A percentile compares a stretch with the other conserved stretches of the same genome.
phyloP scores from a whole-genome alignment of 1,139 yeast species.

The Saccharomycopsis hybrid region DNA sequence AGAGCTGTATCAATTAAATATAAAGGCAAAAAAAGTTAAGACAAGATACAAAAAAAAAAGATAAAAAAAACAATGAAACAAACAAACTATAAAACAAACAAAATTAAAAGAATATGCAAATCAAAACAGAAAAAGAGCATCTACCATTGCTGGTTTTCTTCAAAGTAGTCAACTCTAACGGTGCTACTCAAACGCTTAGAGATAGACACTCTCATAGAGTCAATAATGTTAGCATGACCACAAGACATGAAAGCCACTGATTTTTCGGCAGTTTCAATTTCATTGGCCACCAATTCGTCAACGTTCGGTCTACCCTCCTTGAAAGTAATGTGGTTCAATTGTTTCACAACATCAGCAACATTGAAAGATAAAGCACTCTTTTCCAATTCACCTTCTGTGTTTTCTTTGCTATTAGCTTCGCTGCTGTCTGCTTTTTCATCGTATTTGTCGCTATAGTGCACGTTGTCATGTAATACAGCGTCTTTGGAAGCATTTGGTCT shows the following conservation, averaged over 20 bases:
- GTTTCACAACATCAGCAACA: no score
- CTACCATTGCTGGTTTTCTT: conserved; percentile 14
- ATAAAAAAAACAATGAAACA: neutral
- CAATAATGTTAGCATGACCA: conserved; percentile 42
- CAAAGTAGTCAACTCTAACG: conserved; percentile 28
- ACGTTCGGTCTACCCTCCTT: conserved; percentile 42
- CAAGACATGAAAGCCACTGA: conserved; percentile 41
- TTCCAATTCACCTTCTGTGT: neutral
- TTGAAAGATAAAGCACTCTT: no score
- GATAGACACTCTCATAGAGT: neutral
- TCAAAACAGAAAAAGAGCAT: neutral
- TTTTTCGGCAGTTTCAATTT: conserved; percentile 34
- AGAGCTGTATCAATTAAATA: no score
- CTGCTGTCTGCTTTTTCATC: neutral
- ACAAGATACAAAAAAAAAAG: no score
- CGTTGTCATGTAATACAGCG: neutral
- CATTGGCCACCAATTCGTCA: conserved; percentile 32
- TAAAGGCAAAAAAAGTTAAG: no score
- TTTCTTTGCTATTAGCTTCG: neutral
- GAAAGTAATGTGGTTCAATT: conserved; percentile 22
- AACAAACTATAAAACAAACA: neutral
- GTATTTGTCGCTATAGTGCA: neutral
- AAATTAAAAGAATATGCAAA: neutral
- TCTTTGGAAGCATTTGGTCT: conserved; percentile 3
- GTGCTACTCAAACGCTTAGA: neutral